Evolutionary conservation across 2,329 filamentous ascomycete species (phyloP).

Genomic region (Fusarium sp.): DNA sequence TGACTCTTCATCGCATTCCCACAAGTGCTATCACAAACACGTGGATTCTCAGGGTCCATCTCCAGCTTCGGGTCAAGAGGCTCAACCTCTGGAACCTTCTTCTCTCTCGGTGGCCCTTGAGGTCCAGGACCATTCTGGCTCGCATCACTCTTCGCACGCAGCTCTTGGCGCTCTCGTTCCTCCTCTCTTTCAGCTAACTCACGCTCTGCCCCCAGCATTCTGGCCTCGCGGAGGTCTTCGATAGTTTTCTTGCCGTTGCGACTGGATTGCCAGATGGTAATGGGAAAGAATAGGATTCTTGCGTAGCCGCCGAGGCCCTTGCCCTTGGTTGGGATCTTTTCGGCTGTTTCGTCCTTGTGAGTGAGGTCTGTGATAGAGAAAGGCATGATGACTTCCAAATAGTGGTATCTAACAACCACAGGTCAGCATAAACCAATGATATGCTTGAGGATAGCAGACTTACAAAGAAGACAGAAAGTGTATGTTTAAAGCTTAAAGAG

Average conservation of each 20-base stretch:
- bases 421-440: too few species aligned
- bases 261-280: neutral
- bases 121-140: neutral
- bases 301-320: conserved; percentile 2
- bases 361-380: conserved; percentile 8
- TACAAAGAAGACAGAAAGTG: neutral
- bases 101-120: neutral
- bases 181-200: neutral
- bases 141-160: neutral
- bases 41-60: neutral
- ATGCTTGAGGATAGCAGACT: too few species aligned
- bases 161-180: too few species aligned
- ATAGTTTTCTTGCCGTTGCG: neutral
- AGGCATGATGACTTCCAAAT: neutral
- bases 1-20: neutral
- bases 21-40: neutral
- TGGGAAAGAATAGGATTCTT: neutral
- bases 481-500: neutral
- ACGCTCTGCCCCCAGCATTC: neutral
- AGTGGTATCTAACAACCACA: too few species aligned
- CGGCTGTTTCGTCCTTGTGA: neutral
- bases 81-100: neutral
- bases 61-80: neutral
- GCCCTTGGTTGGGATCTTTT: neutral
- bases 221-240: neutral